Conservation (phyloP, 805 yeast genomes). For the Geotrichum ghanense region DNA sequence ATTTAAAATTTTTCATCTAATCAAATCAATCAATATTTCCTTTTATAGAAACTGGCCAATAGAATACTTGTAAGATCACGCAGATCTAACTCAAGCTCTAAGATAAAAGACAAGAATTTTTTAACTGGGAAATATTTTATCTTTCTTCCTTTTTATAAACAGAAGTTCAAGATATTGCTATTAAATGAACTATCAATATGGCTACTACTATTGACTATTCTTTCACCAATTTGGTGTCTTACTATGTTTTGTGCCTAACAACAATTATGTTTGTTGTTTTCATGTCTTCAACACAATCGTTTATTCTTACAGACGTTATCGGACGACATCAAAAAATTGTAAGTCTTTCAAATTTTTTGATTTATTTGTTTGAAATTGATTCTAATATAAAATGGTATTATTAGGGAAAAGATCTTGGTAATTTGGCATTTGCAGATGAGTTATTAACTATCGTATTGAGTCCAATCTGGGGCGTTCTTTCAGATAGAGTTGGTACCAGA, state of each 20-base stretch:
- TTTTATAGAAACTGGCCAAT: too few species aligned
- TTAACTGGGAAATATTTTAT: too few species aligned
- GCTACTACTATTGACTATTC: background rate
- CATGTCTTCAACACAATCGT: slow-evolving; percentile 33
- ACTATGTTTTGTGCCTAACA: slow-evolving; percentile 29
- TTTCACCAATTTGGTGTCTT: slow-evolving; percentile 11
- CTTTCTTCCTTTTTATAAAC: too few species aligned
- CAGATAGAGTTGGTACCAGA: slow-evolving; percentile 54
- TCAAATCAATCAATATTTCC: too few species aligned
- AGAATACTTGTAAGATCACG: too few species aligned
- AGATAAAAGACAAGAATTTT: too few species aligned
- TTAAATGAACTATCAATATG: too few species aligned
- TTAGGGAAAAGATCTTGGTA: slow-evolving; percentile 37
- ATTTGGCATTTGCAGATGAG: slow-evolving; percentile 49
- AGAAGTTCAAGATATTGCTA: too few species aligned
- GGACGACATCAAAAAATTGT: slow-evolving; percentile 22
- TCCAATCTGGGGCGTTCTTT: slow-evolving; percentile 52
- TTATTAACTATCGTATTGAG: slow-evolving; percentile 39
- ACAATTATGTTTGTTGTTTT: slow-evolving; percentile 34
- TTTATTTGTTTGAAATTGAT: slow-evolving; percentile 1
- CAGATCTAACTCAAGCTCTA: too few species aligned
- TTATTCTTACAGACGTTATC: slow-evolving; percentile 30
- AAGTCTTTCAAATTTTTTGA: slow-evolving; percentile 3
- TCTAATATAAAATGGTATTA: background rate
- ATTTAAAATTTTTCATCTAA: too few species aligned